A percentile compares a stretch with the other conserved stretches of the same genome.
Conservation (phyloP, 1,139 yeast species). For the Pichiaceae sp. region DNA sequence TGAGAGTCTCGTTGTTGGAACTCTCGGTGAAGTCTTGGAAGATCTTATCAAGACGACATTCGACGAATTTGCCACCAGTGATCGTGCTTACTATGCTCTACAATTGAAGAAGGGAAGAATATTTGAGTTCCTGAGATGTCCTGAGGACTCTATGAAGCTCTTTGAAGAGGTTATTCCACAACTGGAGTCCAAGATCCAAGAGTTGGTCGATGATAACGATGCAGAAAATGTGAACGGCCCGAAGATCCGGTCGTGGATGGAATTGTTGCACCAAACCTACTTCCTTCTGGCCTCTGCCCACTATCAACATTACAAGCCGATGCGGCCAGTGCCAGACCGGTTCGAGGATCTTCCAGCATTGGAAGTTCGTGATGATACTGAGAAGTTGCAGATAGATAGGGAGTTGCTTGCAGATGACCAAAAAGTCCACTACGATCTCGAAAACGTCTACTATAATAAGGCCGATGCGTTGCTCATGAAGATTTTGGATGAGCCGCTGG, state of each 20-base stretch:
- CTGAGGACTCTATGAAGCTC: slow-evolving; percentile 38
- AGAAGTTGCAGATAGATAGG: slow-evolving; percentile 17
- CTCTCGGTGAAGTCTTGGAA: slow-evolving; percentile 59
- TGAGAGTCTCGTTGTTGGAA: slow-evolving; percentile 28
- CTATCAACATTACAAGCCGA: slow-evolving; percentile 50
- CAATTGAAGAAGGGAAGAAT: slow-evolving; percentile 42
- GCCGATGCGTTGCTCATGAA: slow-evolving; percentile 20
- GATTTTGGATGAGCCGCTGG: slow-evolving; percentile 21
- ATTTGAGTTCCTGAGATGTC: slow-evolving; percentile 43
- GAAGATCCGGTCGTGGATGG: slow-evolving; percentile 39
- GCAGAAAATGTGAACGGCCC: slow-evolving; percentile 22
- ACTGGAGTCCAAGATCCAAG: slow-evolving; percentile 24
- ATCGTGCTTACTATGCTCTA: slow-evolving; percentile 37
- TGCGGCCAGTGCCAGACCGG: slow-evolving; percentile 24
- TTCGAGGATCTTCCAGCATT: slow-evolving; percentile 18
- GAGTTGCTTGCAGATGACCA: slow-evolving; percentile 13
- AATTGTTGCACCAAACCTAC: slow-evolving; percentile 63
- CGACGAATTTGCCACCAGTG: slow-evolving; percentile 39
- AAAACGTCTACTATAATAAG: slow-evolving; percentile 18
- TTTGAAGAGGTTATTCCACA: slow-evolving; percentile 34
- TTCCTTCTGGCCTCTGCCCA: slow-evolving; percentile 78
- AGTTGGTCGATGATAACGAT: slow-evolving; percentile 11
- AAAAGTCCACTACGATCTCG: slow-evolving; percentile 15
- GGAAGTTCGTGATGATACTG: slow-evolving; percentile 22
- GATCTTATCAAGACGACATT: slow-evolving; percentile 51